Conservation (phyloP, 306 rosid genomes). For the Inga laurina region DNA sequence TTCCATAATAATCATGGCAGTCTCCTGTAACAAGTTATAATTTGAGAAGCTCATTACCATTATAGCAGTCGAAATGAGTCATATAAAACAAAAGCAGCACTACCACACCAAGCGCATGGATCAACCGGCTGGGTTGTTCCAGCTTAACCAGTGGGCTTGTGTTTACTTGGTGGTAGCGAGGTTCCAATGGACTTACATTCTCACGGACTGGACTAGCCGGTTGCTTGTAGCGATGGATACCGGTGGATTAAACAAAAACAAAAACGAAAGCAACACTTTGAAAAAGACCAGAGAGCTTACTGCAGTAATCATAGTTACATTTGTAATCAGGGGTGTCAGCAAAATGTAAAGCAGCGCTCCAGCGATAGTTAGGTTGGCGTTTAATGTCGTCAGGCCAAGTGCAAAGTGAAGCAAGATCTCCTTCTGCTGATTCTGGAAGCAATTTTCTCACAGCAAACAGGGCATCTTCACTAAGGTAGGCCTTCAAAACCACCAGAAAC, state of each 20-base stretch:
- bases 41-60: not conserved
- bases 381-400: slow-evolving; percentile 83
- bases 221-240: no score
- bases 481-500: slow-evolving; percentile 40
- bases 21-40: slow-evolving; percentile 66
- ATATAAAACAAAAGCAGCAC: not conserved
- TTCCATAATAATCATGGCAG: slow-evolving; percentile 67
- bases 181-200: no score
- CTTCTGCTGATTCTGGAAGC: slow-evolving; percentile 72
- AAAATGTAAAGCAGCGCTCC: slow-evolving; percentile 76
- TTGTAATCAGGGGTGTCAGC: slow-evolving; percentile 81
- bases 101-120: no score
- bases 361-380: slow-evolving; percentile 35
- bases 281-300: slow-evolving; percentile 44
- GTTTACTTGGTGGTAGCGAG: no score
- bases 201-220: no score
- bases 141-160: no score
- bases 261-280: slow-evolving; percentile 5
- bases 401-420: slow-evolving; percentile 82
- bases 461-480: slow-evolving; percentile 70
- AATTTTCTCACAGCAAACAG: slow-evolving; percentile 59
- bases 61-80: not conserved
- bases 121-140: no score
- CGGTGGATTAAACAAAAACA: not conserved
- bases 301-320: slow-evolving; percentile 72